Evolutionary conservation across 257 asterid species (phyloP), one percentile per base, ranked within the genome.

Genomic region (Ballota nigra): DNA sequence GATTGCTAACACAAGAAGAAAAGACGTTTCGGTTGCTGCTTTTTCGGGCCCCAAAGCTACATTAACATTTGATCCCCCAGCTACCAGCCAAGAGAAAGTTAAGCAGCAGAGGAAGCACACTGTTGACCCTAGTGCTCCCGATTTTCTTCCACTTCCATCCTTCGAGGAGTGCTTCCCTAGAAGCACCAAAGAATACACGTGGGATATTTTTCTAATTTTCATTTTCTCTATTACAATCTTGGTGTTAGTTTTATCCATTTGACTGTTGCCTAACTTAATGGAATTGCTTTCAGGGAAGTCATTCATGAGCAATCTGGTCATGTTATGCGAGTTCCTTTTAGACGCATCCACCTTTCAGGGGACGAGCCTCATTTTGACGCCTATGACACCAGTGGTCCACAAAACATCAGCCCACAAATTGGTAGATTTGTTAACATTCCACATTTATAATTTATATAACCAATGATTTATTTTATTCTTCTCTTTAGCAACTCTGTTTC

Each of bases 341-440:
- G 99, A 22, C 92, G 99, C 41, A 76, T 94, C 82, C 96, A 86
- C 71, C 85, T 94, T 11, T 69, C 93, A 0, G 98, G 99, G 8
- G 98, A 89, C 40, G 96, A 91, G 47, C 82, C 97, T 3, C 98
- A 92, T 85, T 94, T 94, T 22, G 98, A 94, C 79, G 84, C 98
- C 61, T 94, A 94, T 51, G 99, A 94, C 84, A 94, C 98, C 71
- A 94, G 99, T 52, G 99, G 99, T 29, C 99, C 98, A 0, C 99
- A 89, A 70, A 84, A 84, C 76, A 79, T 91, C 49, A 87, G 78
- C 79, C 99, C 98, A 0, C 80, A 6, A 2, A 64, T 52, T 49
- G 99, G 99, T 94, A 88, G 43, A 75, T 28, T 13, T 53, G 57
- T 34, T 55, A 16, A 26, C 69, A 11, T 67, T 63, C 41, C 4